Evolutionary conservation across 2,329 filamentous ascomycete species (phyloP).

Genomic region (Clonostachys rosea): DNA sequence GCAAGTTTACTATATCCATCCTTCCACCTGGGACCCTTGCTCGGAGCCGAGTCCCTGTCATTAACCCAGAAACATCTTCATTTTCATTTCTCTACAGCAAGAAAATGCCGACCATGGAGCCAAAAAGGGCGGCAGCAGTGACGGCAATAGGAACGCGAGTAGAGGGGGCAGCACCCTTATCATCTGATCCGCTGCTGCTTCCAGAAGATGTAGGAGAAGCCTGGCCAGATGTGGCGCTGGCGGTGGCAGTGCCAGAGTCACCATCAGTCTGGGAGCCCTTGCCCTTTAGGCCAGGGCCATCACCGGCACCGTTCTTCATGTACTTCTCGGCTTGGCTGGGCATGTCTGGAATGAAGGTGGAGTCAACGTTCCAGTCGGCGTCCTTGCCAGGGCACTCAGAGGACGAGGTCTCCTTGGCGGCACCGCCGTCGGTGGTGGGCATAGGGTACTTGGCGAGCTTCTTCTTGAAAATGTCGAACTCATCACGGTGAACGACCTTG

Average conservation of each 20-base stretch:
- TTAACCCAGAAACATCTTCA: slow-evolving; percentile 2
- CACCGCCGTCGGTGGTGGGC: slow-evolving; percentile 46
- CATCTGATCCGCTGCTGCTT: slow-evolving; percentile 5
- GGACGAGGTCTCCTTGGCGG: slow-evolving; percentile 38
- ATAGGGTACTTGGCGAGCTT: slow-evolving; percentile 43
- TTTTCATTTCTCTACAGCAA: slow-evolving; percentile 23
- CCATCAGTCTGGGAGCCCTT: slow-evolving; percentile 48
- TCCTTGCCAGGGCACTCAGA: slow-evolving; percentile 44
- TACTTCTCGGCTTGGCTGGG: slow-evolving; percentile 45
- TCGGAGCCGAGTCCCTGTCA: too few species aligned
- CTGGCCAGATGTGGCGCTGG: slow-evolving; percentile 25
- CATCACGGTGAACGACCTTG: slow-evolving; percentile 48
- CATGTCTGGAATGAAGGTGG: slow-evolving; percentile 44
- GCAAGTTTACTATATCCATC: slow-evolving; percentile 2
- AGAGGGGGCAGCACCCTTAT: slow-evolving; percentile 23
- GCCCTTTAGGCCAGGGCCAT: slow-evolving; percentile 47
- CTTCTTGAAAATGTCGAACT: slow-evolving; percentile 54
- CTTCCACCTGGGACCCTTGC: neutral
- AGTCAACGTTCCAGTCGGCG: slow-evolving; percentile 44
- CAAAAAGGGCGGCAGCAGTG: slow-evolving; percentile 24
- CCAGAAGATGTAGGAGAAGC: slow-evolving; percentile 14
- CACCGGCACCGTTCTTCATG: slow-evolving; percentile 48
- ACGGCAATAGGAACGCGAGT: slow-evolving; percentile 24
- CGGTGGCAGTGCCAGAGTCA: slow-evolving; percentile 40
- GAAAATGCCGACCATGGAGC: slow-evolving; percentile 31